phyloP scores from a whole-genome alignment of 1,139 yeast genomes.

The Sugiyamaella novakii region DNA sequence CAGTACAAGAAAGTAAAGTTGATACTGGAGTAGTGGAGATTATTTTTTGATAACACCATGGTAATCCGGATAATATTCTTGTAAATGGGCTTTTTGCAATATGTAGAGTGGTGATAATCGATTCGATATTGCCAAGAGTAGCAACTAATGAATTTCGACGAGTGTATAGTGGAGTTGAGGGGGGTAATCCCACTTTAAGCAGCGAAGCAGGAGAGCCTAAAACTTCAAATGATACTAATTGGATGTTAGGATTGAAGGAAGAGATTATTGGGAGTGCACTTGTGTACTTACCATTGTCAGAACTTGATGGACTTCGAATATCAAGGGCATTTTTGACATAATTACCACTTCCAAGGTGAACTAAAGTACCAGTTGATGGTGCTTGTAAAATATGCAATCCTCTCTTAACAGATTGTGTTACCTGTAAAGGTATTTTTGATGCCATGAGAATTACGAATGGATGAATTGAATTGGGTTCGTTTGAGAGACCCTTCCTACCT shows the following conservation, averaged over 20 bases:
- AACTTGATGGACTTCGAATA: slow-evolving; percentile 12
- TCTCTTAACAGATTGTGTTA: slow-evolving; percentile 8
- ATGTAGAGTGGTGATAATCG: slow-evolving; percentile 28
- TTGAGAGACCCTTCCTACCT: too few relatives aligned
- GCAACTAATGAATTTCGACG: slow-evolving; percentile 50
- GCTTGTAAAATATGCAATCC: slow-evolving; percentile 23
- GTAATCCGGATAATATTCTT: slow-evolving; percentile 25
- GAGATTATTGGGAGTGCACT: not conserved
- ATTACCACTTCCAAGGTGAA: slow-evolving; percentile 20
- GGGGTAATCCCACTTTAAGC: slow-evolving; percentile 51
- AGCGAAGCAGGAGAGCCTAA: slow-evolving; percentile 47
- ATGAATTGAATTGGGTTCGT: too few relatives aligned
- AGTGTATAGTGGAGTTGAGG: slow-evolving; percentile 52
- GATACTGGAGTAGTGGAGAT: slow-evolving; percentile 28
- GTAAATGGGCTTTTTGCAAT: slow-evolving; percentile 21
- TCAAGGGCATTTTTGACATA: slow-evolving; percentile 17
- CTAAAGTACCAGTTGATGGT: slow-evolving; percentile 22
- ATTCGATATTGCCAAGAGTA: slow-evolving; percentile 45
- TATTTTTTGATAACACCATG: slow-evolving; percentile 27
- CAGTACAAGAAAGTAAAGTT: slow-evolving; percentile 25
- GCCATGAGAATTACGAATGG: not conserved
- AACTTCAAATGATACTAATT: slow-evolving; percentile 32
- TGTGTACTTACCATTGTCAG: slow-evolving; percentile 11
- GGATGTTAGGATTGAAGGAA: not conserved
- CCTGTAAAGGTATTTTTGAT: not conserved